These are phyloP conservation scores for Neurospora hispaniola DNA, from an alignment of 495 filamentous ascomycete species.

Conservation along the genomic window DNA sequence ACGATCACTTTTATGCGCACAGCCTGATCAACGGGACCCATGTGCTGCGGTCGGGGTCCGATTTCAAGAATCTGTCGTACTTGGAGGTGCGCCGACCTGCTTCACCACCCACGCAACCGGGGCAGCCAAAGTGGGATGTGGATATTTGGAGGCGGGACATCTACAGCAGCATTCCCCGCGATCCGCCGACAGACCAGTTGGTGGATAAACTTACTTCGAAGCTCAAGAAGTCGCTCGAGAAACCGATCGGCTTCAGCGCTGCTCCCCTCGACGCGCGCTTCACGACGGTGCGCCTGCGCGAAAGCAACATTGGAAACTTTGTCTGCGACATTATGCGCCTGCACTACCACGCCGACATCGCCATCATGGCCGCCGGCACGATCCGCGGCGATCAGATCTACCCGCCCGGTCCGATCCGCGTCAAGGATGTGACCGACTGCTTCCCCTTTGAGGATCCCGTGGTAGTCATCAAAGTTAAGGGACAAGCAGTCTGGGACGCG, in stretches of 20 bases:
- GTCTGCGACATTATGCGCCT: slow-evolving; percentile 83
- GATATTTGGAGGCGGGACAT: slow-evolving; percentile 67
- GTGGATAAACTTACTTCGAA: slow-evolving; percentile 58
- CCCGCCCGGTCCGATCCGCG: slow-evolving; percentile 58
- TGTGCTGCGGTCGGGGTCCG: slow-evolving; percentile 70
- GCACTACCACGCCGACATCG: slow-evolving; percentile 69
- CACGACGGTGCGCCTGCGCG: slow-evolving; percentile 61
- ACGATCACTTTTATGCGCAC: slow-evolving; percentile 83
- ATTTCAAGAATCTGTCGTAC: slow-evolving; percentile 87
- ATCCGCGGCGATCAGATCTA: slow-evolving; percentile 82
- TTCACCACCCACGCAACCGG: slow-evolving; percentile 19
- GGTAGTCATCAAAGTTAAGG: slow-evolving; percentile 58
- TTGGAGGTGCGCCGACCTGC: slow-evolving; percentile 55
- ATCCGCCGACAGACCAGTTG: slow-evolving; percentile 42
- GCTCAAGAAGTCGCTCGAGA: slow-evolving; percentile 64
- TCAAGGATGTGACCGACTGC: slow-evolving; percentile 69
- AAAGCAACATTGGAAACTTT: slow-evolving; percentile 83
- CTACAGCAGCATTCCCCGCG: slow-evolving; percentile 51
- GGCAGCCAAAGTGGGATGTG: slow-evolving; percentile 53
- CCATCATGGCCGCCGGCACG: slow-evolving; percentile 80
- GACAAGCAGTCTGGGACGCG: slow-evolving; percentile 58
- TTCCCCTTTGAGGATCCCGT: slow-evolving; percentile 93
- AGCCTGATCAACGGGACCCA: slow-evolving; percentile 65
- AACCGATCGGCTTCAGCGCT: slow-evolving; percentile 72
- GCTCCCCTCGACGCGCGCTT: slow-evolving; percentile 77